Base-by-base conservation (phyloP, 257 asterid genomes). In the Ocimum tenuiflorum region DNA sequence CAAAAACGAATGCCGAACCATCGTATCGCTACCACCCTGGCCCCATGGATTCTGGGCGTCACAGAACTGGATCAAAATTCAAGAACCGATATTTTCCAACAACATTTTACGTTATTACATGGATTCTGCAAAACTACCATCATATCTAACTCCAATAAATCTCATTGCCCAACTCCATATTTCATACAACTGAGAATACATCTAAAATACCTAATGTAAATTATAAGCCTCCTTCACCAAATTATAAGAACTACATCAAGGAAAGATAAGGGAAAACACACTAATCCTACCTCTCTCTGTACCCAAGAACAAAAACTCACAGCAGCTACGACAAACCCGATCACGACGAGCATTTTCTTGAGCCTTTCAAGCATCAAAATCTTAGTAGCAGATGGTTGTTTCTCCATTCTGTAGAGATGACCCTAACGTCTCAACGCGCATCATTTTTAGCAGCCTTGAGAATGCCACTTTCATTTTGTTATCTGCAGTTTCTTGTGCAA, bases 261-360 rank as follows among this genome's bases (percentile, higher is more conserved):
- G 36, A 0, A 12, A 23, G 12, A 23, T 51, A 4, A 22, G 24
- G 47, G 3, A 51, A 20, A 70, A 42, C 70, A 70, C 64, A 70
- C 73, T 51, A 73, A 43, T 24, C 69, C 73, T 73, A 60, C 31
- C 51, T 36, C 12, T 54, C 41, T 51, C 41, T 29, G 15, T 42
- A 35, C 43, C 70, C 15, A 45, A 11, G 54, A 46, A 60, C n/a
- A n/a, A 46, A 36, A 35, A 72, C 36, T 52, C 74, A 38, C 23
- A 51, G 53, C 52, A 65, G 29, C 72, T 27, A 53, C 53, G 29
- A 11, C 45, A 29, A 3, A 24, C 18, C 54, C 7, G n/a, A 11
- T n/a, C n/a, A n/a, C n/a, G n/a, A n/a, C 43, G 3, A 51, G 12
- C 62, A 38, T 24, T 27, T 39, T 41, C 50, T 13, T 27, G n/a